Percentiles rank a stretch among this genome's conserved stretches.
phyloP scores from a whole-genome alignment of 1,139 yeast species.

The Neolecta irregularis region DNA sequence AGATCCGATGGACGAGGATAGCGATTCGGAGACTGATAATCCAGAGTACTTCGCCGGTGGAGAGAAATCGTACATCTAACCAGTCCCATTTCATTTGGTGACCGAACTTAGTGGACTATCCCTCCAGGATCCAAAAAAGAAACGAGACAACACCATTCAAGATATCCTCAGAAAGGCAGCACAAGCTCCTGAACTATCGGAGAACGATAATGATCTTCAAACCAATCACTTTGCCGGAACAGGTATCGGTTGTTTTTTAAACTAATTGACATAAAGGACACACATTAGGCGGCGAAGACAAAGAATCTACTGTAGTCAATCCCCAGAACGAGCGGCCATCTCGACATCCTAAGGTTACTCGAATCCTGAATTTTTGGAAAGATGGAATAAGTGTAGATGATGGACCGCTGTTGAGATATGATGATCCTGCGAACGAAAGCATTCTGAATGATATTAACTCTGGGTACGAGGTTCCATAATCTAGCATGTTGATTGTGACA shows the following conservation, averaged over 20 bases:
- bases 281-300: constrained; percentile 43
- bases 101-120: constrained; percentile 49
- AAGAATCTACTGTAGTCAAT: constrained; percentile 28
- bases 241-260: not conserved
- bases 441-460: constrained; percentile 66
- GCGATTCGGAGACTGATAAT: too few species aligned
- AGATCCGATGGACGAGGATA: too few species aligned
- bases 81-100: not conserved
- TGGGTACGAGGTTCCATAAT: constrained; percentile 31
- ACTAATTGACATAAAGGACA: not conserved
- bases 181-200: constrained; percentile 30
- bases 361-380: constrained; percentile 85
- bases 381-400: constrained; percentile 93
- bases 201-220: constrained; percentile 23
- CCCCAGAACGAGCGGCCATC: constrained; percentile 24
- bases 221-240: constrained; percentile 13
- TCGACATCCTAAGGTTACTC: constrained; percentile 38
- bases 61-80: constrained; percentile 35
- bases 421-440: constrained; percentile 71
- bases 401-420: constrained; percentile 71
- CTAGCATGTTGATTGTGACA: not conserved
- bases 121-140: constrained; percentile 71
- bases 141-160: constrained; percentile 30
- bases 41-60: too few species aligned
- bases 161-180: constrained; percentile 46